These are phyloP conservation scores for Vitis hybrid DNA, from an alignment of 177 flowering plant genomes.

Conservation along the genomic window DNA sequence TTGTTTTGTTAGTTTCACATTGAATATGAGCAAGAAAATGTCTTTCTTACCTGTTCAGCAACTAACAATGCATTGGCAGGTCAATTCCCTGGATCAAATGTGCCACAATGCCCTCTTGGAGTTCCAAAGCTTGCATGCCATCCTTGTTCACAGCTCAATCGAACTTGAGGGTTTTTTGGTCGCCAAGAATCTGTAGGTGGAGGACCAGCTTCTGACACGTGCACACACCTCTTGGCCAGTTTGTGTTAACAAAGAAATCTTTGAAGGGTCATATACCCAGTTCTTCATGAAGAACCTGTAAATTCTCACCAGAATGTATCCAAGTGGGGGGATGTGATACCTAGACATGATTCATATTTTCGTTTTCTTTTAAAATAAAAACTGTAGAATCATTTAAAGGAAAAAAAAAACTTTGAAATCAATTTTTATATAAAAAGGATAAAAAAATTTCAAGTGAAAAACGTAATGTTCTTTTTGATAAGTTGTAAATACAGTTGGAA, in stretches of 20 bases:
- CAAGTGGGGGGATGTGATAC: slow-evolving; percentile 68
- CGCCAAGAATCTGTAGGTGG: slow-evolving; percentile 37
- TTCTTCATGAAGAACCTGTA: slow-evolving; percentile 59
- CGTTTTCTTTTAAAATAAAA: no score
- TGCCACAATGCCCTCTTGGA: slow-evolving; percentile 57
- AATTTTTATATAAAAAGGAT: no score
- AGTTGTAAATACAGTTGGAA: no score
- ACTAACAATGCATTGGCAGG: slow-evolving; percentile 28
- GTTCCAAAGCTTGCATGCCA: slow-evolving; percentile 64
- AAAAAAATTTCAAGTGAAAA: no score
- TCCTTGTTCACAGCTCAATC: slow-evolving; percentile 37
- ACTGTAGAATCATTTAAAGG: no score
- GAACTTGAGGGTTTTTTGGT: slow-evolving; percentile 33
- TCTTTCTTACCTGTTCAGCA: slow-evolving; percentile 35
- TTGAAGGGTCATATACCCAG: slow-evolving; percentile 59
- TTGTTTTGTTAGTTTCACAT: neutral
- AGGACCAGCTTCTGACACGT: slow-evolving; percentile 45
- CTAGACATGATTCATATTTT: slow-evolving; percentile 23
- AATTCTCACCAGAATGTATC: slow-evolving; percentile 51
- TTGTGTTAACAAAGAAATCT: slow-evolving; percentile 36
- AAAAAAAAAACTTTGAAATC: no score
- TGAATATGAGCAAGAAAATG: no score
- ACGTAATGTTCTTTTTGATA: no score
- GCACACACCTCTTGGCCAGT: slow-evolving; percentile 42
- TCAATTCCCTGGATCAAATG: slow-evolving; percentile 40